Percentiles rank a stretch among this genome's conserved stretches.
Evolutionary conservation across 164 flowering plant species (phyloP).

Genomic region (Taxillus chinensis): DNA sequence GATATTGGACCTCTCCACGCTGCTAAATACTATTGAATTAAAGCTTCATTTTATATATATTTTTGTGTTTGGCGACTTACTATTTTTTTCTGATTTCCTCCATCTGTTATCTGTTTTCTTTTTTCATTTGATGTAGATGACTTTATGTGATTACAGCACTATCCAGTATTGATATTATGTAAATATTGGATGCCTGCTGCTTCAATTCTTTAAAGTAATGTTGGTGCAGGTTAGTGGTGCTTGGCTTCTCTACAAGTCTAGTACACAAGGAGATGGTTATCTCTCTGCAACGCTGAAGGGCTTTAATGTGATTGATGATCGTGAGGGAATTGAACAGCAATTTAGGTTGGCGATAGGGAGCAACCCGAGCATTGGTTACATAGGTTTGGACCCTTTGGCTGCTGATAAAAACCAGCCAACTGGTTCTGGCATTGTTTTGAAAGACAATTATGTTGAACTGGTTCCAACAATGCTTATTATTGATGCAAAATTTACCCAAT

Average conservation of each 20-base stretch:
- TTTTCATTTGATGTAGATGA: too few relatives aligned
- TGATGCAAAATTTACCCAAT: slow-evolving; percentile 66
- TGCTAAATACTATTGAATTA: too few relatives aligned
- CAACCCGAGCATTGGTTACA: slow-evolving; percentile 30
- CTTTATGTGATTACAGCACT: too few relatives aligned
- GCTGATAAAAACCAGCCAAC: slow-evolving; percentile 11
- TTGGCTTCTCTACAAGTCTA: slow-evolving; percentile 84
- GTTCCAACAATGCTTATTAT: slow-evolving; percentile 75
- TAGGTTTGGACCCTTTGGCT: slow-evolving; percentile 6
- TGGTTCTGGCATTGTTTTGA: slow-evolving; percentile 9
- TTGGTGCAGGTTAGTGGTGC: slow-evolving; percentile 54
- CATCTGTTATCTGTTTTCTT: too few relatives aligned
- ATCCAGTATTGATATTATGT: too few relatives aligned
- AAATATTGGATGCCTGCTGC: background rate
- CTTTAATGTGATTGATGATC: slow-evolving; percentile 80
- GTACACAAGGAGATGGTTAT: slow-evolving; percentile 55
- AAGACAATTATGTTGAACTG: slow-evolving; percentile 17
- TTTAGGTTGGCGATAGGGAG: slow-evolving; percentile 71
- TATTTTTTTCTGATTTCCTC: too few relatives aligned
- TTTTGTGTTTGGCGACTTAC: too few relatives aligned
- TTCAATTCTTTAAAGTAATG: background rate
- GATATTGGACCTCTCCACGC: too few relatives aligned
- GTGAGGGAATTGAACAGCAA: slow-evolving; percentile 71
- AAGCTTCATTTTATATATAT: too few relatives aligned
- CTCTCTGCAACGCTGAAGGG: slow-evolving; percentile 71